Base-by-base conservation (phyloP, 225 moss, liverwort and hornwort genomes). In the Pseudoscleropodium purum region DNA sequence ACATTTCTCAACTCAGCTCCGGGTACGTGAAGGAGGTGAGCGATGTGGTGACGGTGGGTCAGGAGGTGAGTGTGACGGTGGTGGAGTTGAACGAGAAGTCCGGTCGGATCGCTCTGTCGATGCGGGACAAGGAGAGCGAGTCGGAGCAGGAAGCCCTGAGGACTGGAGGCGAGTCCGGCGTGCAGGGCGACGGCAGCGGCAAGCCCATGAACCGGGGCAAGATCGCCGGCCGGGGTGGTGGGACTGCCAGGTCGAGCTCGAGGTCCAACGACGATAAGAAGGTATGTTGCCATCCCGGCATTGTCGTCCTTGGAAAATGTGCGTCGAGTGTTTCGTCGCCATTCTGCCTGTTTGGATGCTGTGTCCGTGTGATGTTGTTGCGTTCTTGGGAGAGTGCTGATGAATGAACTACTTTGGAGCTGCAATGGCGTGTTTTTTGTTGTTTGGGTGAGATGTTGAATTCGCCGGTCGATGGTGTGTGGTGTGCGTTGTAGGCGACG, bases 41-140 rank as follows among this genome's bases (percentile, higher is more conserved):
- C 72, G 99, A 99, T 27, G 76, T 99, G 79, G 96, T 97, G 87
- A 84, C 90, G 5, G 45, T 95, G 89, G 99, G 96, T 18, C 96
- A 99, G 86, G 95, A 95, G 84, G 95, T 99, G 63, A 94, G 90
- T 66, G 99, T 99, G 73, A 95, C 93, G 34, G 93, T 99, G 65
- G 65, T 97, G 84, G 97, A 96, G 85, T 37, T 96, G 91, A 94
- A 99, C 68, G 91, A 92, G 81, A 89, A 84, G 79, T 86, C 95
- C 3, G 96, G 97, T 15, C 93, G 99, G 86, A 97, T 98, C 76
- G 92, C 90, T 11, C 93, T 98, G 73, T 88, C 97, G 69, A 95
- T 98, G 95, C 92, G 92, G n/a, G 97, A 95, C 75, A 92, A 90
- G 90, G 96, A 95, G 64, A 83, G 84, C 82, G 93, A 93, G 61